phyloP scores from a whole-genome alignment of 495 filamentous ascomycete genomes.

The Annulohypoxylon maeteangense region DNA sequence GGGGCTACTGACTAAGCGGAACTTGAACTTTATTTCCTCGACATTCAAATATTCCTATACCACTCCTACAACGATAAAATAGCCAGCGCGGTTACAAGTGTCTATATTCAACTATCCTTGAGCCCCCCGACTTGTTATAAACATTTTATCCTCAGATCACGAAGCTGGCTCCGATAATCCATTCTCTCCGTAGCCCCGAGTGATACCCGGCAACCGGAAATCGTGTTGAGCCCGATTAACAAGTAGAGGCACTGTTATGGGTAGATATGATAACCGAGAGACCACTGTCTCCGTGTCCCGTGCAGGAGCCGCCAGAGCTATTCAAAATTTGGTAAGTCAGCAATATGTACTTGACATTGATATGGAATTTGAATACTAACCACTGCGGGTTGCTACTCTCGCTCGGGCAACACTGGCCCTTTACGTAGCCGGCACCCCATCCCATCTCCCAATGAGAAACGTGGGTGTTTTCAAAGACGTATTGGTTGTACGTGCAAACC shows the following conservation, averaged over 20 bases:
- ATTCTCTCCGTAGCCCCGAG: background rate
- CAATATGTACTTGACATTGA: background rate
- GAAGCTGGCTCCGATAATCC: background rate
- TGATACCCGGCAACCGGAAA: background rate
- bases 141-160: background rate
- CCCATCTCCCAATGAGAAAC: constrained; percentile 16
- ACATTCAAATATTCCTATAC: background rate
- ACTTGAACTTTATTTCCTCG: background rate
- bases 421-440: constrained; percentile 13
- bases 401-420: constrained; percentile 17
- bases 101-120: background rate
- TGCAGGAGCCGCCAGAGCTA: constrained; percentile 15
- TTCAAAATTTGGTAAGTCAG: background rate
- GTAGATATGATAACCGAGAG: constrained; percentile 7
- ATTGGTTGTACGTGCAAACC: constrained; percentile 17
- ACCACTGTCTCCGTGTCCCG: constrained; percentile 12
- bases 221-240: background rate
- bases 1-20: background rate
- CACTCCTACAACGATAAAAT: background rate
- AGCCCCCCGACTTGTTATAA: background rate
- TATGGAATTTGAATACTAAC: background rate
- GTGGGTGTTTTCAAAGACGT: constrained; percentile 22
- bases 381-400: constrained; percentile 17
- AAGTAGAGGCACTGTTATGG: constrained; percentile 3
- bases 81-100: background rate